Percentiles rank a stretch among this genome's conserved stretches.
These are phyloP conservation scores for Solanum medicagineum DNA, from an alignment of 257 asterid genomes.

Conservation along the genomic window DNA sequence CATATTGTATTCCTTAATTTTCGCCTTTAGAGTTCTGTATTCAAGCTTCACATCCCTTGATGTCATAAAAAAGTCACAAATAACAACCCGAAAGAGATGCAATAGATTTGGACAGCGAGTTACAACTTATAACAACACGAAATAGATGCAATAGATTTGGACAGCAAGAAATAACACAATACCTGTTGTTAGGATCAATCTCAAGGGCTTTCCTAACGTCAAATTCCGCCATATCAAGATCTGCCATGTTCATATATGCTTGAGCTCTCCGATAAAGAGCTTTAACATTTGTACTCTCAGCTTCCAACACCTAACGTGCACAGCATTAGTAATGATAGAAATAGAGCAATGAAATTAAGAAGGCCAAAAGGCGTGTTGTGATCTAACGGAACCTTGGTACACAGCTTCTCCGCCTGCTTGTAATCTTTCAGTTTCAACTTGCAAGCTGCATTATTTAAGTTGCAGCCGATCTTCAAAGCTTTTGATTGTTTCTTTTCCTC, in stretches of 20 bases:
- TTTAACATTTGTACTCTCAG: slow-evolving; percentile 17
- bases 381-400: slow-evolving; percentile 26
- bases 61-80: neutral
- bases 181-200: slow-evolving; percentile 19
- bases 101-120: neutral
- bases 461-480: slow-evolving; percentile 30
- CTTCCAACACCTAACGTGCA: slow-evolving; percentile 9
- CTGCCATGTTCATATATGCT: slow-evolving; percentile 13
- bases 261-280: slow-evolving; percentile 23
- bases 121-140: neutral
- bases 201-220: slow-evolving; percentile 24
- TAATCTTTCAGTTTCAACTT: slow-evolving; percentile 36
- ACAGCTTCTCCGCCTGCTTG: slow-evolving; percentile 36
- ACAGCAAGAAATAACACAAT: neutral
- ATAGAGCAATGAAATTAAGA: neutral
- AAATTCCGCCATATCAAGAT: slow-evolving; percentile 15
- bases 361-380: neutral
- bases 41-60: slow-evolving; percentile 31
- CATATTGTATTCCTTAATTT: slow-evolving; percentile 30
- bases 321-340: neutral
- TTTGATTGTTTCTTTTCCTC: slow-evolving; percentile 37
- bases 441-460: slow-evolving; percentile 41
- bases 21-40: slow-evolving; percentile 27
- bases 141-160: neutral
- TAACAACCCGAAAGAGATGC: neutral